phyloP scores from a whole-genome alignment of 2,329 filamentous ascomycete species.

The Pseudogymnoascus sp. region DNA sequence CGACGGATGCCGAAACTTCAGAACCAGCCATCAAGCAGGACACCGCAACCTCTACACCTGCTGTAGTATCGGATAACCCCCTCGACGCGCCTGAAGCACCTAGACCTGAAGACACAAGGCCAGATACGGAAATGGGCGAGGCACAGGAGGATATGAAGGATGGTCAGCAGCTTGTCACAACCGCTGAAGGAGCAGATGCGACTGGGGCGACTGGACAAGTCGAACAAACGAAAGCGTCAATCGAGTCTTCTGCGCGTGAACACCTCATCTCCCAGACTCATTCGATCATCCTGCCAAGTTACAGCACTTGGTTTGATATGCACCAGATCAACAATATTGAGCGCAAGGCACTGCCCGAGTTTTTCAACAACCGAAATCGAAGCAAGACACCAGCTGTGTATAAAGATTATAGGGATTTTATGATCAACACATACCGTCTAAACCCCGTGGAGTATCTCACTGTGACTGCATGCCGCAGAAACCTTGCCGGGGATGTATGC shows the following conservation, averaged over 20 bases:
- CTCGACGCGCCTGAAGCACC: constrained; percentile 60
- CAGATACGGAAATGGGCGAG: constrained; percentile 78
- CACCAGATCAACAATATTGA: constrained; percentile 83
- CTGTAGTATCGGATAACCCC: constrained; percentile 52
- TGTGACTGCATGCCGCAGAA: constrained; percentile 89
- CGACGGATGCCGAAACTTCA: constrained; percentile 42
- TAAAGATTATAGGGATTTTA: constrained; percentile 98
- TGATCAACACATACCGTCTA: constrained; percentile 97
- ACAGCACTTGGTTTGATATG: constrained; percentile 99
- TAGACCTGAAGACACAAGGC: constrained; percentile 50
- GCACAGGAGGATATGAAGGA: constrained; percentile 44
- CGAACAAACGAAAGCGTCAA: constrained; percentile 66
- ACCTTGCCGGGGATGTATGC: constrained; percentile 93
- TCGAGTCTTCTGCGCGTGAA: constrained; percentile 80
- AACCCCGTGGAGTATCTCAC: constrained; percentile 96
- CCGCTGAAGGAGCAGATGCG: constrained; percentile 37
- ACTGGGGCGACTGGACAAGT: constrained; percentile 44
- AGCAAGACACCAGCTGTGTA: constrained; percentile 97
- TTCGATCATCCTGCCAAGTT: constrained; percentile 92
- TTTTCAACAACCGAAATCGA: constrained; percentile 96
- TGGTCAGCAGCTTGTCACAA: constrained; percentile 34
- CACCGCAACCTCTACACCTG: constrained; percentile 49
- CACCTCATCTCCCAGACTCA: constrained; percentile 91
- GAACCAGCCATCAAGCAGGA: constrained; percentile 52
- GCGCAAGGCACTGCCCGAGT: constrained; percentile 90